Conservation (phyloP, 345 rosid species). For the Lumnitzera littorea region DNA sequence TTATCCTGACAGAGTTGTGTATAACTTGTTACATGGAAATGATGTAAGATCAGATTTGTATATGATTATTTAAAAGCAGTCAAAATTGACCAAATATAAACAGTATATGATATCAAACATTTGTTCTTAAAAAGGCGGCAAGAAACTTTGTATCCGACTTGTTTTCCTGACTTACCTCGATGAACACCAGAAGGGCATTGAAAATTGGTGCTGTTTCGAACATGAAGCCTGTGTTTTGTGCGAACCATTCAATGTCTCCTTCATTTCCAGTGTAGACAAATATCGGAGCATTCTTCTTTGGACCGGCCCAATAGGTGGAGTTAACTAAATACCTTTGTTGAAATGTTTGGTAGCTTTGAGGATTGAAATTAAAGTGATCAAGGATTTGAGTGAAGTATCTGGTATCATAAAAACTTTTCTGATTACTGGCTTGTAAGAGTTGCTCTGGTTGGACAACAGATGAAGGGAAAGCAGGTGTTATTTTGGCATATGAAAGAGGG, state of each 20-base stretch:
- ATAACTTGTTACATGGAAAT: too few relatives aligned
- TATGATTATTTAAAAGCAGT: not conserved
- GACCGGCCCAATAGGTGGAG: slow-evolving; percentile 44
- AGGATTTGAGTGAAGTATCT: slow-evolving; percentile 49
- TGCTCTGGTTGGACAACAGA: slow-evolving; percentile 17
- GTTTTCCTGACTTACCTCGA: slow-evolving; percentile 32
- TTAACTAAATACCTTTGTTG: slow-evolving; percentile 45
- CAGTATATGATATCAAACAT: not conserved
- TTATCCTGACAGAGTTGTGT: too few relatives aligned
- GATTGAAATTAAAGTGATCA: slow-evolving; percentile 53
- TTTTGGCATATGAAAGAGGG: slow-evolving; percentile 8
- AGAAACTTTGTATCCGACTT: not conserved
- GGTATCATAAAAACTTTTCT: slow-evolving; percentile 19
- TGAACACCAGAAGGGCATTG: slow-evolving; percentile 50
- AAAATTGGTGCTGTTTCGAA: slow-evolving; percentile 41
- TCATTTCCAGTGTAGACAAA: slow-evolving; percentile 58
- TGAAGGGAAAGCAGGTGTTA: slow-evolving; percentile 26
- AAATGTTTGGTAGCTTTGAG: slow-evolving; percentile 42
- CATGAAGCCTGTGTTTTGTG: slow-evolving; percentile 56
- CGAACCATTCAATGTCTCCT: slow-evolving; percentile 59
- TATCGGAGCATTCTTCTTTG: slow-evolving; percentile 34
- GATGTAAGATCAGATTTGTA: not conserved
- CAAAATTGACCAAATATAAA: not conserved
- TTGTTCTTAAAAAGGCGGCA: not conserved
- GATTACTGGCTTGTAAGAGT: slow-evolving; percentile 8